These are phyloP conservation scores for Mucor indicus DNA, from an alignment of 371 early-diverging fungal species.

Conservation along the genomic window DNA sequence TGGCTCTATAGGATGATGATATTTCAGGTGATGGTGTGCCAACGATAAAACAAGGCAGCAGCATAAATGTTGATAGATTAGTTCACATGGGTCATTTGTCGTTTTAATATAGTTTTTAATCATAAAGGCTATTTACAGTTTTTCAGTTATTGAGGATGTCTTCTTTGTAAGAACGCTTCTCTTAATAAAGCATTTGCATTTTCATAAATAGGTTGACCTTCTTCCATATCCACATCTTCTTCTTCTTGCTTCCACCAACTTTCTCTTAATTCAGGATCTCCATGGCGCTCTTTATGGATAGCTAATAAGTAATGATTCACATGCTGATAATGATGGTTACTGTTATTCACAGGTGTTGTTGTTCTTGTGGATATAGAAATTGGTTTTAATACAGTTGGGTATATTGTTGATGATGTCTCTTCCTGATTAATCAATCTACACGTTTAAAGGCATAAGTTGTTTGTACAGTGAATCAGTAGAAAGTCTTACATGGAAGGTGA, in stretches of 20 bases:
- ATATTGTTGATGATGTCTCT: neutral
- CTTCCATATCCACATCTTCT: conserved; percentile 17
- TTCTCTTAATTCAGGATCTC: conserved; percentile 28
- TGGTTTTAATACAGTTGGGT: conserved; percentile 1
- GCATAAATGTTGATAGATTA: no score
- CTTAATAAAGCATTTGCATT: conserved; percentile 10
- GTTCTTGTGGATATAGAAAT: conserved; percentile 19
- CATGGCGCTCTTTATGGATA: conserved; percentile 22
- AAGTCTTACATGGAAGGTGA: neutral
- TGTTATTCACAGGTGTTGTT: neutral
- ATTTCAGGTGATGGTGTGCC: no score
- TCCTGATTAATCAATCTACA: neutral
- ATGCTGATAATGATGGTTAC: conserved; percentile 4
- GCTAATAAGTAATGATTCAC: conserved; percentile 20
- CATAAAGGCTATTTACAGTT: no score
- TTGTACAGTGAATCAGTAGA: neutral
- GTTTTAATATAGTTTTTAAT: no score
- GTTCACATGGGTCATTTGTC: no score
- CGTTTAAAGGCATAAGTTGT: no score
- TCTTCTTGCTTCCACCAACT: conserved; percentile 18
- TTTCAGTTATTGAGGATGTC: neutral
- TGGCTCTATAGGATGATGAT: no score
- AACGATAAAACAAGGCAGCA: no score
- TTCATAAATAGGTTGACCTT: conserved; percentile 6
- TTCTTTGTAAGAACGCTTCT: conserved; percentile 27